Base-by-base conservation (phyloP, 1,284 basidiomycete genomes). In the Omphalotus olearius region DNA sequence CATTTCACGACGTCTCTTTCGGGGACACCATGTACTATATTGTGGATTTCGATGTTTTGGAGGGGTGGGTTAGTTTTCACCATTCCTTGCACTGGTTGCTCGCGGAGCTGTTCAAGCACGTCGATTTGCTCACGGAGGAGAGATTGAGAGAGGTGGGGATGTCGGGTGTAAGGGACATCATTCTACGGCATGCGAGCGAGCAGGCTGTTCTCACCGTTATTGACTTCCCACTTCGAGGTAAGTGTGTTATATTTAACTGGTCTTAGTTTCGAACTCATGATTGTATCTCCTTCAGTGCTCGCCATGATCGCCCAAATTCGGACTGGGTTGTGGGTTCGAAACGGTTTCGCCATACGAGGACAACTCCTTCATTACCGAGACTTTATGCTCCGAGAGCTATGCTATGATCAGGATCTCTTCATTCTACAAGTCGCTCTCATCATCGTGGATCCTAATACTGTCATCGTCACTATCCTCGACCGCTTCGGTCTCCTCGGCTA, bases 321-420 rank as follows among this genome's bases (percentile, higher is more conserved):
- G 14, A 89, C 92, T 1, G 94, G 95, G 2, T 78, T 98, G 17
- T 99, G 97, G 97, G 95, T 98, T 3, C 88, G 96, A 49, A 99
- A 99, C 60, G 97, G 97, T 2, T 92, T 94, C 60, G 91, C 90
- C 5, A 95, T 99, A 59, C 87, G 96, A 1, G 92, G 93, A 1
- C 97, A 99, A 66, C 79, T 95, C n/a, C 78, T 96, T 51, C 95
- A 99, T 66, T 99, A 99, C 67, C 88, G 94, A 39, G 96, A 99
- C 66, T 93, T 93, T 65, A 90, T 91, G 78, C 82, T 98, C 50
- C 87, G 96, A 25, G 97, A 98, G 66, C 80, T 93, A 9, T 98
- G 96, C 64, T 95, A 96, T 66, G 96, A 99, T 67, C 94, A 98
- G 66, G 96, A 99, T 60, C 75, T 99, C 25, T 97, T 88, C 75